Evolutionary conservation across 768 basidiomycete genomes (phyloP).

Genomic region (Artomyces pyxidatus): DNA sequence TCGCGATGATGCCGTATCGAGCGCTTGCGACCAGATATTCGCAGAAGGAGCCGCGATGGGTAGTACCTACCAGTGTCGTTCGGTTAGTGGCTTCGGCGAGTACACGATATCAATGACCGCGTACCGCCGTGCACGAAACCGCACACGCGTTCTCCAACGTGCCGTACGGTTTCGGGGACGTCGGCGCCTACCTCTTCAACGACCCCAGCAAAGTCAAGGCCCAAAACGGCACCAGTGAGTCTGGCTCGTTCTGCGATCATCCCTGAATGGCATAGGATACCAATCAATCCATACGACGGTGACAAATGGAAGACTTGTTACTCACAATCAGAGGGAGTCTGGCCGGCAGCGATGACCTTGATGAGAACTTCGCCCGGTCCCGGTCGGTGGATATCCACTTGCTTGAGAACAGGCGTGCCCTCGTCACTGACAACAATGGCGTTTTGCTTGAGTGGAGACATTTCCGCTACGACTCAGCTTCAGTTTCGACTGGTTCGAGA

Average conservation of each 20-base stretch:
- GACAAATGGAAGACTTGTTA: no score
- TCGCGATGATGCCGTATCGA: not conserved
- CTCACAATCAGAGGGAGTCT: conserved; percentile 3
- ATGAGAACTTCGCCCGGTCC: not conserved
- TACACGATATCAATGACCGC: not conserved
- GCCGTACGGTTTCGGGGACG: conserved; percentile 6
- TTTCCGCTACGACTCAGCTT: no score
- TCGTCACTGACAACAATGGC: not conserved
- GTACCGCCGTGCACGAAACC: conserved; percentile 3
- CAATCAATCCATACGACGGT: not conserved
- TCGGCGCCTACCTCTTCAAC: conserved; percentile 13
- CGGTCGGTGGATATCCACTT: not conserved
- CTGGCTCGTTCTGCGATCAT: not conserved
- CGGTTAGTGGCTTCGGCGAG: no score
- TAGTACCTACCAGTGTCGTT: not conserved
- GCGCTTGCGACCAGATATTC: conserved; percentile 11
- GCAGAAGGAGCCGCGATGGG: conserved; percentile 3
- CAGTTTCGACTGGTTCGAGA: no score
- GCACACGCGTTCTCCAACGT: conserved; percentile 12
- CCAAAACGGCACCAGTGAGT: conserved; percentile 3
- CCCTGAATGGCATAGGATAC: not conserved
- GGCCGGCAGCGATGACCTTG: conserved; percentile 1
- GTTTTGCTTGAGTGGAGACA: not conserved
- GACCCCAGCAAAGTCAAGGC: conserved; percentile 12
- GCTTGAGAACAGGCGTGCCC: not conserved